phyloP scores from a whole-genome alignment of 2,329 filamentous ascomycete species.

The Cytospora schulzeri region DNA sequence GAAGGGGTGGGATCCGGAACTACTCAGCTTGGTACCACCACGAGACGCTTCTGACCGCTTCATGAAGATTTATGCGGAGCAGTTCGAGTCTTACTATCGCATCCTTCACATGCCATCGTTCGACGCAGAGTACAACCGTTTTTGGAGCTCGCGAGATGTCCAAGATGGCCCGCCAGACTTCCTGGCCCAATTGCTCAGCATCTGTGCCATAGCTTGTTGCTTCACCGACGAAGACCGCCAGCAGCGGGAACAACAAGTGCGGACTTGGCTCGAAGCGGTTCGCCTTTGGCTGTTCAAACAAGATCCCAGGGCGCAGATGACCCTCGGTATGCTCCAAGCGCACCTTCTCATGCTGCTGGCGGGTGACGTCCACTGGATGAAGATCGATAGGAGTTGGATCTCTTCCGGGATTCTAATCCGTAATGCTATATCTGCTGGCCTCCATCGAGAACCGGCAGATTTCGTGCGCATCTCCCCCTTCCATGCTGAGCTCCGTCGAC shows the following conservation, averaged over 20 bases:
- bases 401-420: constrained; percentile 19
- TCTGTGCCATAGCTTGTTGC: constrained; percentile 20
- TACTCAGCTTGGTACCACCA: constrained; percentile 28
- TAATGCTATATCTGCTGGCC: constrained; percentile 22
- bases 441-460: constrained; percentile 20
- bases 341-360: constrained; percentile 23
- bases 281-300: constrained; percentile 22
- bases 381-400: constrained; percentile 24
- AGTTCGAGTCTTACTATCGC: constrained; percentile 30
- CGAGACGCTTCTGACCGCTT: constrained; percentile 29
- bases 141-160: constrained; percentile 26
- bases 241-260: constrained; percentile 4
- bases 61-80: constrained; percentile 29
- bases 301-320: constrained; percentile 22
- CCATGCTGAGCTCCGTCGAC: constrained; percentile 32
- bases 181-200: constrained; percentile 20
- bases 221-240: constrained; percentile 9
- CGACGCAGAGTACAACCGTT: constrained; percentile 28
- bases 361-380: constrained; percentile 25
- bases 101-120: constrained; percentile 32
- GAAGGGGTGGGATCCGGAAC: constrained; percentile 10
- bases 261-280: constrained; percentile 22
- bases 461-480: constrained; percentile 28
- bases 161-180: constrained; percentile 11
- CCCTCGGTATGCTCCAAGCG: constrained; percentile 19